Evolutionary conservation across 2,329 filamentous ascomycete genomes (phyloP).

Genomic region (Pyrenophora seminiperda): DNA sequence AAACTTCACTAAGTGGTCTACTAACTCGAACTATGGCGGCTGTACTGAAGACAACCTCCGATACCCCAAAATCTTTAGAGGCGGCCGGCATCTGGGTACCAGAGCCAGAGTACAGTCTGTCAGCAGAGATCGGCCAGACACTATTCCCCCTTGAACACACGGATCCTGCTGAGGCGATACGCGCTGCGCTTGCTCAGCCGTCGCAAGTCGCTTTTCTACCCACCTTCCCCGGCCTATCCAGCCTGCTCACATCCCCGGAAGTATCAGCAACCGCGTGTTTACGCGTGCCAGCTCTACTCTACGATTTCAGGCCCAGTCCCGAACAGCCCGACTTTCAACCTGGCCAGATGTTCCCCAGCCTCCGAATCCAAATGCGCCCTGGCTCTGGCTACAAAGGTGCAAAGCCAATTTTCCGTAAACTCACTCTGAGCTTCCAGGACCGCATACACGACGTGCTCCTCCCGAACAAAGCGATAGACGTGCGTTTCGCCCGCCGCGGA

Average conservation of each 20-base stretch:
- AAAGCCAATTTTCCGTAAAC: slow-evolving; percentile 23
- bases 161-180: neutral
- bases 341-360: slow-evolving; percentile 28
- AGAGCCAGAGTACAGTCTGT: slow-evolving; percentile 21
- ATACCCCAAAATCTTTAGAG: neutral
- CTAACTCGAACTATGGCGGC: slow-evolving; percentile 5
- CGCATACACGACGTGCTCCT: slow-evolving; percentile 38
- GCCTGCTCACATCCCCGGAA: slow-evolving; percentile 25
- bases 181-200: slow-evolving; percentile 1
- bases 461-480: slow-evolving; percentile 35
- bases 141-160: slow-evolving; percentile 27
- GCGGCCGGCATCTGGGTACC: slow-evolving; percentile 22
- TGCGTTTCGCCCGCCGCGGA: slow-evolving; percentile 32
- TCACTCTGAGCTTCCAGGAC: slow-evolving; percentile 30
- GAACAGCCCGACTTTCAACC: slow-evolving; percentile 12
- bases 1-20: slow-evolving; percentile 2
- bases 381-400: slow-evolving; percentile 14
- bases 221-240: slow-evolving; percentile 29
- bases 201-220: slow-evolving; percentile 21
- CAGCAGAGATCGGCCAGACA: slow-evolving; percentile 32
- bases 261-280: slow-evolving; percentile 12
- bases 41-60: neutral
- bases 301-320: slow-evolving; percentile 33
- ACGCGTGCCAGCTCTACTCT: slow-evolving; percentile 25
- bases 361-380: slow-evolving; percentile 32